Conservation (phyloP, 306 rosid species). For the Castanospermum australe region DNA sequence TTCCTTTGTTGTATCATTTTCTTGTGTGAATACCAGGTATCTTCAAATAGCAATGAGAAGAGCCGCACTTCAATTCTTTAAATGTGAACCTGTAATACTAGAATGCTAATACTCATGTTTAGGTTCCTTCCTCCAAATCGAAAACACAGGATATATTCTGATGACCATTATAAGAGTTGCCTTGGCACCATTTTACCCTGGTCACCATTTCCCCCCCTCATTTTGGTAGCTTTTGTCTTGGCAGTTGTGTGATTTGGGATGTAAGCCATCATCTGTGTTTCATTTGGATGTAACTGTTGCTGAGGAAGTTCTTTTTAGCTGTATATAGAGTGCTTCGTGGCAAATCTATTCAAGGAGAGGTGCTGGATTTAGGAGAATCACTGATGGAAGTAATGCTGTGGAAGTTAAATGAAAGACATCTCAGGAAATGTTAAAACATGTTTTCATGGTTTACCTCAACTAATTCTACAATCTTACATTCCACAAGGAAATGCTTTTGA, state of each 20-base stretch:
- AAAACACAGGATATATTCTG: slow-evolving; percentile 36
- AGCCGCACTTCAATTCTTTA: slow-evolving; percentile 72
- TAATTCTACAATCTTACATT: neutral
- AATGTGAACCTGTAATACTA: slow-evolving; percentile 63
- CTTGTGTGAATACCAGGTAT: slow-evolving; percentile 85
- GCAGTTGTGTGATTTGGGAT: slow-evolving; percentile 34
- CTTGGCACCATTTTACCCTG: slow-evolving; percentile 32
- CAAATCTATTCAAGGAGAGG: neutral
- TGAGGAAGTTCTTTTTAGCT: slow-evolving; percentile 9
- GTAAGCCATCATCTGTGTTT: slow-evolving; percentile 15
- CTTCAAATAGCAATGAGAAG: slow-evolving; percentile 54
- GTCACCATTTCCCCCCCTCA: neutral
- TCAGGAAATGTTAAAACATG: neutral
- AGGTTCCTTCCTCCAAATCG: slow-evolving; percentile 48
- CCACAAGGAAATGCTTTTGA: no score
- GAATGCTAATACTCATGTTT: slow-evolving; percentile 64
- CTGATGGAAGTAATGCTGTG: neutral
- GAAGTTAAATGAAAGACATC: neutral
- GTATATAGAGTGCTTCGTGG: neutral
- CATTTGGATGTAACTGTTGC: neutral
- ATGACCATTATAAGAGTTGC: slow-evolving; percentile 41
- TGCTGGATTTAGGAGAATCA: neutral
- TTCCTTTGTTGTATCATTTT: slow-evolving; percentile 53
- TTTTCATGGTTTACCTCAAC: neutral
- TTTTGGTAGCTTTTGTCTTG: slow-evolving; percentile 1